Base-by-base conservation (phyloP, 176 grass and related monocot species). In the Urochloa ruziziensis region DNA sequence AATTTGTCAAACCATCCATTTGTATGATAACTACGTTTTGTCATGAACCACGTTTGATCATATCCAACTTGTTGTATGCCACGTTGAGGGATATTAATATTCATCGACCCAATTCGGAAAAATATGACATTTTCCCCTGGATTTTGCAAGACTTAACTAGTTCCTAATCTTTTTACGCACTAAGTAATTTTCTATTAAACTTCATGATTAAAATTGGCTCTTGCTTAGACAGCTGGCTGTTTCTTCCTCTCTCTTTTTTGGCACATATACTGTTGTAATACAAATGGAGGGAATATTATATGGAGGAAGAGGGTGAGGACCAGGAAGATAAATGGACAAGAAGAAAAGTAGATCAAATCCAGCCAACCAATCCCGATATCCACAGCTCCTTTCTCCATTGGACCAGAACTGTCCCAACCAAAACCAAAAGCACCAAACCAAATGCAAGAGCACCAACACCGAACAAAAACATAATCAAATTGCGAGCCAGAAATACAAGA, bases 331-430 rank as follows among this genome's bases (percentile, higher is more conserved):
- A 89, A 85, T 82, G 83, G 83, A 65, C 44, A 62, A 65, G 83
- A 32, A 48, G 63, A 82, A 90, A 90, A 56, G 78, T 67, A 24
- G 83, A 90, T 77, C 64, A 90, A 90, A 71, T 56, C 88, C 83
- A 90, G 7, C 83, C 83, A 90, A 82, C 72, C 88, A 90, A 82
- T 90, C 72, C 56, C 35, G 78, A 82, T 90, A 90, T 90, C 88
- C 78, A 64, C 71, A 86, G 18, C 23, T 54, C 43, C 88, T 60
- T 80, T 71, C 88, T 82, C 88, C 72, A 82, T 78, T 82, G 78
- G 88, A 77, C 83, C 72, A 86, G 78, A 68, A 61, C 53, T 78
- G 82, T 33, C 82, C 61, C 82, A 64, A 37, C 69, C 51, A 30
- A 84, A 62, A 88, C 58, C 68, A 75, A 79, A 80, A 56, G 40